phyloP scores from a whole-genome alignment of 2,329 filamentous ascomycete genomes.

The Aspergillus fructus region DNA sequence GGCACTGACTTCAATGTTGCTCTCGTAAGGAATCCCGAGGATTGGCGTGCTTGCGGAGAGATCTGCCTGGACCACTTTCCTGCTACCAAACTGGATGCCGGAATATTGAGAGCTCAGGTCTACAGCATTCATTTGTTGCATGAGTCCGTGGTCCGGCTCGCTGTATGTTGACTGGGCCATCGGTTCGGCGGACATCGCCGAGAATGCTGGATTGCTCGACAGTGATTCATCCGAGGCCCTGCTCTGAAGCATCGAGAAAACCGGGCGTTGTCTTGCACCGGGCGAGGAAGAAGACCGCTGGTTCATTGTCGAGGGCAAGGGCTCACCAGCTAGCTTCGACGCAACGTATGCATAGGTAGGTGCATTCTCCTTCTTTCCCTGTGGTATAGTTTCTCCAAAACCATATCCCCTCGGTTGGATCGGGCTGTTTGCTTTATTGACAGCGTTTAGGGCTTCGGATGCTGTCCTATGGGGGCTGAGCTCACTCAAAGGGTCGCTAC shows the following conservation, averaged over 20 bases:
- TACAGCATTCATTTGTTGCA: conserved; percentile 17
- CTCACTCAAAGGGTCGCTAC: conserved; percentile 20
- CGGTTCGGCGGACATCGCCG: conserved; percentile 30
- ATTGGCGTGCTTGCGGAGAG: conserved; percentile 29
- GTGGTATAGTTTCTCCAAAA: neutral
- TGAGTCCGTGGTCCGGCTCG: conserved; percentile 28
- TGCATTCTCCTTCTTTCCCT: conserved; percentile 26
- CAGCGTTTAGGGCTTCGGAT: conserved; percentile 37
- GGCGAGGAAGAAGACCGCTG: conserved; percentile 24
- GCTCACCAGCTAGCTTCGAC: conserved; percentile 23
- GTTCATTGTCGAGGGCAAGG: conserved; percentile 16
- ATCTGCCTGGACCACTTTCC: conserved; percentile 16
- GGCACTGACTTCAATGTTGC: conserved; percentile 33
- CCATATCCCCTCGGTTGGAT: conserved; percentile 18
- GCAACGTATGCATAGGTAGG: conserved; percentile 37
- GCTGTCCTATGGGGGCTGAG: conserved; percentile 34
- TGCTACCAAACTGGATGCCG: conserved; percentile 21
- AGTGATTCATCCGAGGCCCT: conserved; percentile 34
- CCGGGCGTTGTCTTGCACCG: conserved; percentile 13
- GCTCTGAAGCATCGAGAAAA: conserved; percentile 18
- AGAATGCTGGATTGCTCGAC: conserved; percentile 26
- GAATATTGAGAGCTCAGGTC: conserved; percentile 22
- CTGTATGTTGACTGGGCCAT: conserved; percentile 33
- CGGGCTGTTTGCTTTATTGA: conserved; percentile 37
- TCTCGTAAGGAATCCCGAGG: conserved; percentile 33